Base-by-base conservation (phyloP, 306 rosid species). In the Arachis hypogaea region DNA sequence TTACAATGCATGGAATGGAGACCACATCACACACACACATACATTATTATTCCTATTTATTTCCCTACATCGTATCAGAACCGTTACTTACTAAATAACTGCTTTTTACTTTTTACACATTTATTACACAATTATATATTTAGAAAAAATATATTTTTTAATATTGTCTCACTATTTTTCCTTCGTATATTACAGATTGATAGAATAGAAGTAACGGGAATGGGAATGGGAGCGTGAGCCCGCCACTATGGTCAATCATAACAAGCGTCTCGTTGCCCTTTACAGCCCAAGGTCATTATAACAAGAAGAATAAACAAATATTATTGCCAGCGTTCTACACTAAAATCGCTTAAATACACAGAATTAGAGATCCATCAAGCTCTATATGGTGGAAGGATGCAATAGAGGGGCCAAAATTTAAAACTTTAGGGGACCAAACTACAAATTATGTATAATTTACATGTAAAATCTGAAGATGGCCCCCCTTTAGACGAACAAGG, bases 81-180 rank as follows among this genome's bases (percentile, higher is more conserved):
- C 91, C 86, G 87, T 84, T 80, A 56, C 10, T 72, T 33, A 33
- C 38, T 22, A 22, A 22, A 22, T 22, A 22, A 22, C 28, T 22
- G 28, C 28, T 22, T 22, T 22, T 22, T 22, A 22, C 28, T 22
- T 22, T 22, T 22, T 22, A 22, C 28, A 22, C 28, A 22, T 22
- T 22, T 22, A 22, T 22, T 22, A 22, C 28, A 22, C 28, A 22
- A 22, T 22, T 22, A 22, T 22, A 22, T 22, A 22, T 22, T 22
- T 22, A 22, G 28, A 22, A 22, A 22, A 22, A 22, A 22, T 18
- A 18, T 18, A 18, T 18, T 18, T 18, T 18, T 18, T 18, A 18
- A 18, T 18, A 18, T 18, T 18, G 18, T 18, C 18, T 16, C 18
- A 16, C 18, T 16, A 18, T 18, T 1, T 22, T 22, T 22, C 28